Base-by-base conservation (phyloP, 179 eudicot species). In the Camellia oleifera region DNA sequence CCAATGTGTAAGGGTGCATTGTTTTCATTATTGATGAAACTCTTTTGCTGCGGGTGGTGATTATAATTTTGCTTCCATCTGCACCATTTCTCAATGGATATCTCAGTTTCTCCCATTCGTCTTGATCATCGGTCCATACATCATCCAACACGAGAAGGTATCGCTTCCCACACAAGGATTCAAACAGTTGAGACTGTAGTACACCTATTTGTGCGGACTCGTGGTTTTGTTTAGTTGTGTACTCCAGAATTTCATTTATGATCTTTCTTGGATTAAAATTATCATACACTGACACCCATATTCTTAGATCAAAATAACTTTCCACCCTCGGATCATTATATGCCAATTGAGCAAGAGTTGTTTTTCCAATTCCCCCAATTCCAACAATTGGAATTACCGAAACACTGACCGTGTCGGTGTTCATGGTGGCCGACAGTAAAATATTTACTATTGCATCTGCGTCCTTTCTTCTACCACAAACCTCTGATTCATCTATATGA, bases 131-230 rank as follows among this genome's bases (percentile, higher is more conserved):
- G n/a, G 50, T 48, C 62, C 79, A 77, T 10, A 65, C 79, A 50
- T 77, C 79, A 32, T 77, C 79, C 50, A 77, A 77, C 11, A 77
- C 79, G 52, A 77, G 79, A 12, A 77, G 44, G 11, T 12, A 77
- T 42, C 52, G 52, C 54, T 56, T 77, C 4, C 74, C 65, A n/a
- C 65, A 4, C 44, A 77, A 52, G 40, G 15, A 14, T 23, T 77
- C 71, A 4, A 4, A 26, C 7, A 77, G 40, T 20, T 15, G 20
- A 18, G 45, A 32, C 7, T 77, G 79, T 66, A 77, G 17, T 3
- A 32, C 3, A 18, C 52, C 72, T 18, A 77, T 64, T 9, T 65
- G 45, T 26, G 42, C 12, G 15, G 17, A 23, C 7, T 63, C 70
- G 10, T 7, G 2, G 32, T 44, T 45, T 18, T 9, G 2, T 14